Conservation (phyloP, 2,329 filamentous ascomycete species). For the Exophiala viscosa region DNA sequence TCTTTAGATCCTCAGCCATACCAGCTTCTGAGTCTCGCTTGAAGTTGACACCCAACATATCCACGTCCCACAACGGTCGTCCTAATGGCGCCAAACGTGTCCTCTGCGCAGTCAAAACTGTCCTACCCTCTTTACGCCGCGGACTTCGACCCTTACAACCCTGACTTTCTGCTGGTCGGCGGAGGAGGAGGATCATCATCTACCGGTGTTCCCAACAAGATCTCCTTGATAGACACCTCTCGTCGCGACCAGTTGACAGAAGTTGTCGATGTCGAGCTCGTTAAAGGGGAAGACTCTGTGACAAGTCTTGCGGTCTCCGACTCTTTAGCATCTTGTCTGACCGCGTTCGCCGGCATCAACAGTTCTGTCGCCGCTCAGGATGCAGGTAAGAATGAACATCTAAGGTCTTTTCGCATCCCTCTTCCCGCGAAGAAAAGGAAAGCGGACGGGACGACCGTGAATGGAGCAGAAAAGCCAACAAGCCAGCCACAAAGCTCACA, state of each 20-base stretch:
- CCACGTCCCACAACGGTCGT: neutral
- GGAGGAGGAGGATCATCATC: constrained; percentile 81
- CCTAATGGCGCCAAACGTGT: constrained; percentile 20
- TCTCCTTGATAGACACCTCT: constrained; percentile 69
- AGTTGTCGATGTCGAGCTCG: constrained; percentile 70
- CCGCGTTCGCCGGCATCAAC: constrained; percentile 76
- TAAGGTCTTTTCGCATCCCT: constrained; percentile 68
- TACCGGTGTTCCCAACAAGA: constrained; percentile 81
- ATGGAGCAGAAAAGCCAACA: constrained; percentile 21
- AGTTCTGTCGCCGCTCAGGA: constrained; percentile 68
- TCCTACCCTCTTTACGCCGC: constrained; percentile 82
- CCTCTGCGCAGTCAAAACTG: constrained; percentile 41
- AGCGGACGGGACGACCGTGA: constrained; percentile 20
- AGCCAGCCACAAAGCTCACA: constrained; percentile 20
- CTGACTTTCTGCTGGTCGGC: constrained; percentile 71
- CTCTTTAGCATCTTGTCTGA: constrained; percentile 50
- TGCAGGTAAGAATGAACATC: constrained; percentile 76
- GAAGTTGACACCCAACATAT: neutral
- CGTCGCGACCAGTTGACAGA: constrained; percentile 61
- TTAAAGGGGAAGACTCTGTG: constrained; percentile 82
- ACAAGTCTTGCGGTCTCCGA: constrained; percentile 72
- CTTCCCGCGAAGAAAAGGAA: constrained; percentile 48
- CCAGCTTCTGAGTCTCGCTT: neutral
- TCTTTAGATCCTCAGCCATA: neutral
- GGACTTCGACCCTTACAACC: constrained; percentile 80